These are phyloP conservation scores for Picea sitchensis DNA, from an alignment of 75 land plant genomes.

Conservation along the genomic window DNA sequence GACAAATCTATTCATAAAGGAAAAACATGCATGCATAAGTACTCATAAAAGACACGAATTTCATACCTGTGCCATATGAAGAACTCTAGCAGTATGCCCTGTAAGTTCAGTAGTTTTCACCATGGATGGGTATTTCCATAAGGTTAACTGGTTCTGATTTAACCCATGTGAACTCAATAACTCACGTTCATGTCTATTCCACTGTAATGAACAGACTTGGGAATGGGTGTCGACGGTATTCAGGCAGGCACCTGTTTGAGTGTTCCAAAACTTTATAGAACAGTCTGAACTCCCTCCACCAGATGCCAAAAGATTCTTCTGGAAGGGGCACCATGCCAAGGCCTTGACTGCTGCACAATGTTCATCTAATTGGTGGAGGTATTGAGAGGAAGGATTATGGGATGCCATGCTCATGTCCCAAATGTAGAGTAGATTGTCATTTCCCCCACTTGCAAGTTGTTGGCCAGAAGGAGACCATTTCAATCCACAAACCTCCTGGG, in stretches of 20 bases:
- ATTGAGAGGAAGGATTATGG: slow-evolving; percentile 29
- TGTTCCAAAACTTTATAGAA: slow-evolving; percentile 60
- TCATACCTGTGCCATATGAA: slow-evolving; percentile 47
- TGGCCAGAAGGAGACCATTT: slow-evolving; percentile 82
- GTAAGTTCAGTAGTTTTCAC: slow-evolving; percentile 61
- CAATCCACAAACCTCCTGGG: slow-evolving; percentile 81
- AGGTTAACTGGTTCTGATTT: slow-evolving; percentile 72
- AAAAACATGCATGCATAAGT: background rate
- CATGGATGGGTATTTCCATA: slow-evolving; percentile 94
- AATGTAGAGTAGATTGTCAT: slow-evolving; percentile 63
- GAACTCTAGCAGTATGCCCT: slow-evolving; percentile 62
- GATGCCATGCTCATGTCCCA: slow-evolving; percentile 50
- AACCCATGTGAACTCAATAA: slow-evolving; percentile 88
- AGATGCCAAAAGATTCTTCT: slow-evolving; percentile 43
- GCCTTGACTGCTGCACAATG: slow-evolving; percentile 76
- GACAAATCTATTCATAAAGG: background rate
- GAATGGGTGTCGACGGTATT: slow-evolving; percentile 80
- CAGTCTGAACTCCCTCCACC: slow-evolving; percentile 51
- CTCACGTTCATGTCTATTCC: slow-evolving; percentile 81
- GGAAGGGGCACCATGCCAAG: slow-evolving; percentile 80
- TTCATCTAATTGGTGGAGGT: slow-evolving; percentile 59
- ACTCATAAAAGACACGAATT: background rate
- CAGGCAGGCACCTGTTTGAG: slow-evolving; percentile 57
- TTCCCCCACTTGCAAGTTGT: slow-evolving; percentile 74
- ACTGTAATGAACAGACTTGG: slow-evolving; percentile 67